These are phyloP conservation scores for Boletales sp. DNA, from an alignment of 768 basidiomycete genomes.

Conservation along the genomic window DNA sequence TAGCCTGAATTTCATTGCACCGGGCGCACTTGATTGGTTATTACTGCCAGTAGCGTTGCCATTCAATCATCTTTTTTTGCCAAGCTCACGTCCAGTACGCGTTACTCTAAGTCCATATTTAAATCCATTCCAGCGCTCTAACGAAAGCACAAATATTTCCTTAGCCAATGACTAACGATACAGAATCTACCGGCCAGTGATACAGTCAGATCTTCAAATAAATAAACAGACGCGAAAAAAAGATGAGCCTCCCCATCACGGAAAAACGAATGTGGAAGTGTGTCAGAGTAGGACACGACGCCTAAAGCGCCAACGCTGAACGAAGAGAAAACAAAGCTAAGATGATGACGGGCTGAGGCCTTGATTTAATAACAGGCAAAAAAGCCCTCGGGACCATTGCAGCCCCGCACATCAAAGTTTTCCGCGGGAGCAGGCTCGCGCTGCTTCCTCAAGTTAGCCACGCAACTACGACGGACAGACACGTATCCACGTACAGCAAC, in stretches of 20 bases:
- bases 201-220: conserved; percentile 10
- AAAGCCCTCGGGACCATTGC: no score
- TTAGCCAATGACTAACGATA: conserved; percentile 15
- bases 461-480: rapidly evolving
- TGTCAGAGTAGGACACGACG: background rate
- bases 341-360: no score
- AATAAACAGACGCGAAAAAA: background rate
- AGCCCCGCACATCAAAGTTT: no score
- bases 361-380: no score
- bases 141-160: background rate
- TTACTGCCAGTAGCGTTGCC: no score
- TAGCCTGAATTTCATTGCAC: no score
- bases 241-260: conserved; percentile 1
- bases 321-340: no score
- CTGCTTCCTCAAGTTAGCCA: conserved; percentile 6
- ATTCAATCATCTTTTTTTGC: no score
- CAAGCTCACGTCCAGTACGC: background rate
- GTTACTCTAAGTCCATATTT: background rate
- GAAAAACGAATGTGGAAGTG: background rate
- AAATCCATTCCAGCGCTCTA: background rate
- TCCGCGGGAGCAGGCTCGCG: conserved; percentile 2
- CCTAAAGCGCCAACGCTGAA: no score
- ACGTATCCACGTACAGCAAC: conserved; percentile 12
- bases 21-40: no score
- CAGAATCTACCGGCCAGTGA: conserved; percentile 21